Conservation (phyloP, 495 filamentous ascomycete species). For the Podospora pseudocomata region DNA sequence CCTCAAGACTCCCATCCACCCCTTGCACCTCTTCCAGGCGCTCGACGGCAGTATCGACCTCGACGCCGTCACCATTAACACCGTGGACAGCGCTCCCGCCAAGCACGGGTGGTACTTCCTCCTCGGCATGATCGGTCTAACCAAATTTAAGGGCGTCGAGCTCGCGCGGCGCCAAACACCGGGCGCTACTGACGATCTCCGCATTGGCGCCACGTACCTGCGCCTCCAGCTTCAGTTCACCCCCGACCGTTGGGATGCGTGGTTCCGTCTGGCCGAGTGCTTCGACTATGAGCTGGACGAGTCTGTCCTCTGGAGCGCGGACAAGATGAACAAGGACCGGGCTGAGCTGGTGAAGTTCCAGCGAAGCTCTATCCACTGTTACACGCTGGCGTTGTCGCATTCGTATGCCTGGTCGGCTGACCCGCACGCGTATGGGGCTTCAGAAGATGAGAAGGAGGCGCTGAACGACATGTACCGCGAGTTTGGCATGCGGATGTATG, state of each 20-base stretch:
- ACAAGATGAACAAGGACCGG: conserved; percentile 87
- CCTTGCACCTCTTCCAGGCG: conserved; percentile 71
- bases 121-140: conserved; percentile 79
- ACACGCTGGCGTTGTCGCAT: conserved; percentile 78
- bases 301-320: conserved; percentile 87
- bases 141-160: conserved; percentile 72
- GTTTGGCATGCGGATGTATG: conserved; percentile 86
- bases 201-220: conserved; percentile 77
- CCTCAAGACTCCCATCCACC: conserved; percentile 75
- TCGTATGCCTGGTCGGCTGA: conserved; percentile 62
- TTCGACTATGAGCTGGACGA: conserved; percentile 92
- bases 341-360: conserved; percentile 71
- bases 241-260: conserved; percentile 86
- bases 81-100: conserved; percentile 56
- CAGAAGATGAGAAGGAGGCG: conserved; percentile 59
- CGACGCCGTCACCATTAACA: conserved; percentile 50
- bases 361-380: conserved; percentile 85
- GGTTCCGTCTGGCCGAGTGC: conserved; percentile 89
- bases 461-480: conserved; percentile 82
- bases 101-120: conserved; percentile 90
- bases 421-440: conserved; percentile 32
- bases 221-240: conserved; percentile 82
- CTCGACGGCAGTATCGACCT: conserved; percentile 69
- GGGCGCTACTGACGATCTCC: conserved; percentile 78
- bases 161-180: conserved; percentile 71